Conservation (phyloP, 2,329 filamentous ascomycete genomes). For the Fusarium succisae region DNA sequence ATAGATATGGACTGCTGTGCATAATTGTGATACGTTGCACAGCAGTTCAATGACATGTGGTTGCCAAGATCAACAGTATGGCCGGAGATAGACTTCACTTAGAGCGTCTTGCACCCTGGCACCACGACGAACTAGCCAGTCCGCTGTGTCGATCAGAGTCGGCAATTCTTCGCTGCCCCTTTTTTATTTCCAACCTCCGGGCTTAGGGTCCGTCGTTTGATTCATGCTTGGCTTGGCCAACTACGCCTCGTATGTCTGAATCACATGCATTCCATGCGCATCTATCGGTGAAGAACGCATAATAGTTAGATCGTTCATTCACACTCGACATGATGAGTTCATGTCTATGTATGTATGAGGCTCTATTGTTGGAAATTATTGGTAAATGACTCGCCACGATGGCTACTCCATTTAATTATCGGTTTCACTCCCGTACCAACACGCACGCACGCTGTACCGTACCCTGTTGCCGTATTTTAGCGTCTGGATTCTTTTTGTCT, state of each 20-base stretch:
- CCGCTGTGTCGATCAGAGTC: conserved; percentile 34
- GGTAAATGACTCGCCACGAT: conserved; percentile 30
- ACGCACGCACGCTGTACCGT: neutral
- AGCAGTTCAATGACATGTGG: conserved; percentile 16
- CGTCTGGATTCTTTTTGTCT: conserved; percentile 23
- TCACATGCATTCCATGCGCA: conserved; percentile 23
- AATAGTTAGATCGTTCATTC: neutral
- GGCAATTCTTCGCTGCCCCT: conserved; percentile 30
- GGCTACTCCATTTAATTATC: conserved; percentile 1
- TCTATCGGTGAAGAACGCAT: neutral
- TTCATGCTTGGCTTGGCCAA: conserved; percentile 12
- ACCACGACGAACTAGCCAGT: conserved; percentile 23
- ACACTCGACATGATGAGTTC: neutral
- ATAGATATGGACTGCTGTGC: conserved; percentile 1
- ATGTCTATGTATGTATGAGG: neutral
- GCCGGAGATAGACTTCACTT: conserved; percentile 30
- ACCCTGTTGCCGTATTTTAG: conserved; percentile 19
- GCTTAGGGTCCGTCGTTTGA: conserved; percentile 1
- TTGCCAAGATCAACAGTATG: conserved; percentile 24
- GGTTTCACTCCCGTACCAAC: conserved; percentile 18
- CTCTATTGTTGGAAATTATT: conserved; percentile 3
- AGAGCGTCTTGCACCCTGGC: conserved; percentile 4
- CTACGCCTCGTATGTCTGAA: neutral
- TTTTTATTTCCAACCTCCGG: conserved; percentile 14
- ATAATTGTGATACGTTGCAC: conserved; percentile 17